A percentile compares a stretch with the other conserved stretches of the same genome.
These are phyloP conservation scores for Irpex lacteus DNA, from an alignment of 1,284 basidiomycete genomes.

Conservation along the genomic window DNA sequence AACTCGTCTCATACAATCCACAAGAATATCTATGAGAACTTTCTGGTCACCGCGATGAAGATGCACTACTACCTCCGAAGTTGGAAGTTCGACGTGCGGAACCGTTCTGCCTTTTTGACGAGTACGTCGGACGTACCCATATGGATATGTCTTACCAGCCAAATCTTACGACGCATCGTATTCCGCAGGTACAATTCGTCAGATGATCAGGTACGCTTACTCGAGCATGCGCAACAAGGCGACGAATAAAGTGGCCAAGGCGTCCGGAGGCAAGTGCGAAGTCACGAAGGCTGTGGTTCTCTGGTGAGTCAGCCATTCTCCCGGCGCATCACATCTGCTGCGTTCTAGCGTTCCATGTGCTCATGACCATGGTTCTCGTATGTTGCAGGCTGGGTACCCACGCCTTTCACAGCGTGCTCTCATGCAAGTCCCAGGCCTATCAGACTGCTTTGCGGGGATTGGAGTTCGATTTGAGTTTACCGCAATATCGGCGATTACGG, in stretches of 20 bases:
- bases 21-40: constrained; percentile 85
- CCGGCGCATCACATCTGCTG: constrained; percentile 27
- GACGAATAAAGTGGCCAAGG: constrained; percentile 40
- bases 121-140: constrained; percentile 37
- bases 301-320: constrained; percentile 48
- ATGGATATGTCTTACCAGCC: not conserved
- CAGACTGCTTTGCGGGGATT: constrained; percentile 43
- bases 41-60: constrained; percentile 86
- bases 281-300: constrained; percentile 51
- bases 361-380: not conserved
- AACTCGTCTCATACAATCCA: constrained; percentile 67
- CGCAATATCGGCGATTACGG: constrained; percentile 39
- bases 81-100: constrained; percentile 47
- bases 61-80: constrained; percentile 79
- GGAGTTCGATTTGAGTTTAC: constrained; percentile 45
- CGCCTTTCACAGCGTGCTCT: constrained; percentile 70
- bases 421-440: constrained; percentile 52
- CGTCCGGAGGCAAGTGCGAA: constrained; percentile 35
- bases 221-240: constrained; percentile 49
- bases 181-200: constrained; percentile 51
- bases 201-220: constrained; percentile 56
- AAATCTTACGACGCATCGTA: not conserved
- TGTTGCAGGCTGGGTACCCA: constrained; percentile 72
- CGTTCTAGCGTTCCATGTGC: not conserved
- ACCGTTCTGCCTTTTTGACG: constrained; percentile 48